Percentiles rank a stretch among this genome's conserved stretches.
phyloP scores from a whole-genome alignment of 75 land plant genomes.

The Larix kaempferi region DNA sequence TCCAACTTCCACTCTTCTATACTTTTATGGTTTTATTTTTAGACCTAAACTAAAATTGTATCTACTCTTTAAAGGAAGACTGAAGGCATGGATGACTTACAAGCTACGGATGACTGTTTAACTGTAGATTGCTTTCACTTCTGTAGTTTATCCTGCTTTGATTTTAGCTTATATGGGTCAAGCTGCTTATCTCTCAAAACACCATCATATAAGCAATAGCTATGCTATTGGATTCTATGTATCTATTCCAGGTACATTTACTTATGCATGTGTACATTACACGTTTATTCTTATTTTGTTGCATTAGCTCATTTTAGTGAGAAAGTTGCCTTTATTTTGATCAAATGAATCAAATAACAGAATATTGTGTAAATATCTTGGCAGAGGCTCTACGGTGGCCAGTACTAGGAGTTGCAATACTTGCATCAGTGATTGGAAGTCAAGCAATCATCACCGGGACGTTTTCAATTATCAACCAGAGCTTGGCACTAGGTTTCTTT shows the following conservation, averaged over 20 bases:
- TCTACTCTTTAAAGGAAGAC: background rate
- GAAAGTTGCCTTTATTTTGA: background rate
- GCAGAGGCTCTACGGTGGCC: slow-evolving; percentile 35
- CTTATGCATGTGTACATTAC: background rate
- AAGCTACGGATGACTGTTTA: background rate
- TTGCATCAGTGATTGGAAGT: slow-evolving; percentile 40
- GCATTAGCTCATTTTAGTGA: background rate
- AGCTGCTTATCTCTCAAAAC: slow-evolving; percentile 53
- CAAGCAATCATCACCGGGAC: slow-evolving; percentile 40
- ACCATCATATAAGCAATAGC: slow-evolving; percentile 16
- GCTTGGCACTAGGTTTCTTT: slow-evolving; percentile 33
- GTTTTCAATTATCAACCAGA: slow-evolving; percentile 36
- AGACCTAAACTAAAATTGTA: background rate
- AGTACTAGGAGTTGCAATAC: slow-evolving; percentile 32
- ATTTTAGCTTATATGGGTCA: slow-evolving; percentile 63
- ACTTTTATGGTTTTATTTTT: background rate
- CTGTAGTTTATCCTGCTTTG: slow-evolving; percentile 50
- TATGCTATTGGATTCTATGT: slow-evolving; percentile 43
- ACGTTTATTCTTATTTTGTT: background rate
- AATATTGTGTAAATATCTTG: background rate
- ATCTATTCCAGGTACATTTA: slow-evolving; percentile 51
- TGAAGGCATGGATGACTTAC: background rate
- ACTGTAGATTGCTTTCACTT: slow-evolving; percentile 52
- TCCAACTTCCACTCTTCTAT: background rate
- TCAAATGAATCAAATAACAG: background rate